Conservation (phyloP, 2,329 filamentous ascomycete species). For the Botrytis deweyae region DNA sequence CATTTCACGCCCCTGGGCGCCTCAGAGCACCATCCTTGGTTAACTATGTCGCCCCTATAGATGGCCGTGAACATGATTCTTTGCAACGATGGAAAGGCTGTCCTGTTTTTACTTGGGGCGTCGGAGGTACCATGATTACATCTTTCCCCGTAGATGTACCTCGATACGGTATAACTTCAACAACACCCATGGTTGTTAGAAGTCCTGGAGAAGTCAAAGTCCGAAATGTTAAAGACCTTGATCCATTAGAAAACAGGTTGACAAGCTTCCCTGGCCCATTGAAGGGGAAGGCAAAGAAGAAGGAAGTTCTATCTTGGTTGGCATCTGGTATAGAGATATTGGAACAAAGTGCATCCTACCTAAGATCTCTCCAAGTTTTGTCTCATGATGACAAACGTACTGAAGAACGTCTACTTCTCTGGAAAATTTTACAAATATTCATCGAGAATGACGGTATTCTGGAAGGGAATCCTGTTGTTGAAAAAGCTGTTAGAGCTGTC, state of each 20-base stretch:
- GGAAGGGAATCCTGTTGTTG: slow-evolving; percentile 69
- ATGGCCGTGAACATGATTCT: slow-evolving; percentile 70
- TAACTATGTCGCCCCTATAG: slow-evolving; percentile 61
- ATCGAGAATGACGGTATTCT: slow-evolving; percentile 83
- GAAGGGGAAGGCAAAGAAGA: slow-evolving; percentile 90
- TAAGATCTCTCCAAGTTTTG: slow-evolving; percentile 49
- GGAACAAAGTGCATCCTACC: slow-evolving; percentile 51
- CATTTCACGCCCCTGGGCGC: slow-evolving; percentile 38
- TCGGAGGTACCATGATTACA: slow-evolving; percentile 78
- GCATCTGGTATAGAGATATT: slow-evolving; percentile 70
- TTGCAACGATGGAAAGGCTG: slow-evolving; percentile 88
- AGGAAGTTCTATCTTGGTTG: slow-evolving; percentile 83
- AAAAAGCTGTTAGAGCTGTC: slow-evolving; percentile 72
- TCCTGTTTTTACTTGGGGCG: slow-evolving; percentile 84
- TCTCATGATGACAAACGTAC: slow-evolving; percentile 66
- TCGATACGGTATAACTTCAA: slow-evolving; percentile 70
- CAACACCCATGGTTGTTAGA: slow-evolving; percentile 74
- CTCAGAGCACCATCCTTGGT: slow-evolving; percentile 54
- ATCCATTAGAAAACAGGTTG: slow-evolving; percentile 69
- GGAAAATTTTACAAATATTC: slow-evolving; percentile 80
- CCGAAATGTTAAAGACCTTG: slow-evolving; percentile 70
- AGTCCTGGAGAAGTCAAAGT: slow-evolving; percentile 79
- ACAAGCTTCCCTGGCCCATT: slow-evolving; percentile 87
- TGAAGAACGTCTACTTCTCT: slow-evolving; percentile 78
- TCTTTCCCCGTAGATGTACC: slow-evolving; percentile 88